Evolutionary conservation across 2,329 filamentous ascomycete genomes (phyloP).

Genomic region (Rosellinia necatrix): DNA sequence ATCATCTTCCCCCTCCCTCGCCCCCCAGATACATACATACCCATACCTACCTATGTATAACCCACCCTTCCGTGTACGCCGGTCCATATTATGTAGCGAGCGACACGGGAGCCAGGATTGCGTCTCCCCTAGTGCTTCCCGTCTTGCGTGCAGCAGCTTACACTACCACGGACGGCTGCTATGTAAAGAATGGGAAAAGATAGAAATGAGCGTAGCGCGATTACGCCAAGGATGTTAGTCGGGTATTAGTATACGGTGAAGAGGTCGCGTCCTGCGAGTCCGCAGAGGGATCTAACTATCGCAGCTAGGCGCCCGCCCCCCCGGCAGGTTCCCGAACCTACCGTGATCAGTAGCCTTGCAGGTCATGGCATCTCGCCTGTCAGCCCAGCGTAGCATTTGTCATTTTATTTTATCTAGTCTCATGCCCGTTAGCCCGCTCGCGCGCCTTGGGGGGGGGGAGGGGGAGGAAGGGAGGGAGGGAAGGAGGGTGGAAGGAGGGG

Average conservation of each 20-base stretch:
- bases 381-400: conserved; percentile 32
- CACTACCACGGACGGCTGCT: not conserved
- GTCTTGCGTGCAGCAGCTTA: conserved; percentile 9
- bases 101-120: conserved; percentile 18
- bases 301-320: conserved; percentile 13
- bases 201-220: not conserved
- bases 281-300: conserved; percentile 1
- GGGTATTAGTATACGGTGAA: not conserved
- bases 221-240: conserved; percentile 10
- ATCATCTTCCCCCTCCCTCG: no score
- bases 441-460: no score
- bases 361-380: conserved; percentile 13
- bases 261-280: conserved; percentile 16
- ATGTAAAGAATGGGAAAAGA: not conserved
- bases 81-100: conserved; percentile 15
- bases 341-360: conserved; percentile 32
- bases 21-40: no score
- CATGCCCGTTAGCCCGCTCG: conserved; percentile 26
- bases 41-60: not conserved
- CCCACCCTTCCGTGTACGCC: not conserved
- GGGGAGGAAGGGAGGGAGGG: no score
- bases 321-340: not conserved
- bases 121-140: conserved; percentile 21
- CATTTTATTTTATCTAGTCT: conserved; percentile 33
- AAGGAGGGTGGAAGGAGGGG: no score